Conservation (phyloP, 495 filamentous ascomycete genomes). For the Penicillium arizonense region DNA sequence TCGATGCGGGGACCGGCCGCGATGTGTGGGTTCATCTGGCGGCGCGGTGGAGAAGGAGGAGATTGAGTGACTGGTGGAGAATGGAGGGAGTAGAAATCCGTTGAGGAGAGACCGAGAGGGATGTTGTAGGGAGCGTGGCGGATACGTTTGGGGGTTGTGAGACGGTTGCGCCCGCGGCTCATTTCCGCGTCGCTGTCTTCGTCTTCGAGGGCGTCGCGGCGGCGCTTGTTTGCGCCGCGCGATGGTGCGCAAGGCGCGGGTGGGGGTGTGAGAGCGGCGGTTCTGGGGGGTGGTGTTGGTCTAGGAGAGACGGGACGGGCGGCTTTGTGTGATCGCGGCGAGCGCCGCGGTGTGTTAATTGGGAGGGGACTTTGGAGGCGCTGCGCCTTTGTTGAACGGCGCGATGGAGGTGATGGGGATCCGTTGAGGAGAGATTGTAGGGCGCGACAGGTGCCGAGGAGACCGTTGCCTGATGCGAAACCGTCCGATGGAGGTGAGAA, state of each 20-base stretch:
- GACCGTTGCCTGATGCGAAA: slow-evolving; percentile 52
- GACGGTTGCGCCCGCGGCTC: slow-evolving; percentile 38
- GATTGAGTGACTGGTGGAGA: slow-evolving; percentile 42
- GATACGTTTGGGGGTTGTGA: slow-evolving; percentile 66
- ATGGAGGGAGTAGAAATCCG: slow-evolving; percentile 61
- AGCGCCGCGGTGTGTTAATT: slow-evolving; percentile 50
- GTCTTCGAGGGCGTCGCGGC: slow-evolving; percentile 52
- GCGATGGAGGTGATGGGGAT: slow-evolving; percentile 38
- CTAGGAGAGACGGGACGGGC: slow-evolving; percentile 31
- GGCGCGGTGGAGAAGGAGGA: slow-evolving; percentile 31
- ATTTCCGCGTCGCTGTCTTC: slow-evolving; percentile 46
- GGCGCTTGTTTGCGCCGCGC: slow-evolving; percentile 62
- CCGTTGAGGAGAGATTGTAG: slow-evolving; percentile 64
- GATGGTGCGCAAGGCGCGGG: slow-evolving; percentile 35
- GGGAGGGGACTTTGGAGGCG: slow-evolving; percentile 52
- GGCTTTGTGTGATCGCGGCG: slow-evolving; percentile 43
- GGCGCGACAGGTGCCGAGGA: slow-evolving; percentile 67
- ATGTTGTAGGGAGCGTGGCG: slow-evolving; percentile 65
- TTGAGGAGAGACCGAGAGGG: slow-evolving; percentile 62
- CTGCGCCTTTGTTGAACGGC: slow-evolving; percentile 32
- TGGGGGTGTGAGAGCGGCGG: slow-evolving; percentile 26
- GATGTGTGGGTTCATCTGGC: slow-evolving; percentile 10
- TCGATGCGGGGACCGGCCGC: slow-evolving; percentile 16
- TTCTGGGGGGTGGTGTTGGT: slow-evolving; percentile 31
- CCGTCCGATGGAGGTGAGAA: slow-evolving; percentile 58